Evolutionary conservation across 2,329 filamentous ascomycete species (phyloP).

Genomic region (Alternaria sp.): DNA sequence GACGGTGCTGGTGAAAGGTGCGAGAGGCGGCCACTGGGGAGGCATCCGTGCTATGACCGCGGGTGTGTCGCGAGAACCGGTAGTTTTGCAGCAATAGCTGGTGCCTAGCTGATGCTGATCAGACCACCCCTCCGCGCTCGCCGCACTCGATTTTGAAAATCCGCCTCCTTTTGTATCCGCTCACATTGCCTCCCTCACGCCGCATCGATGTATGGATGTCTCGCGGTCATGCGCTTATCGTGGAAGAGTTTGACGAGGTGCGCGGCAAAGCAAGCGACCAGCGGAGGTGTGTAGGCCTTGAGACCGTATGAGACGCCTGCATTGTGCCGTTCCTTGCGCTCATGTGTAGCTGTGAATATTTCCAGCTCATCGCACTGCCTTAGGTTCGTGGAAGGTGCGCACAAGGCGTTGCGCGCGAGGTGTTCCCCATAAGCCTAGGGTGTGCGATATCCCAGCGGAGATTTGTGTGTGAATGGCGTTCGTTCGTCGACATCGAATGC

Average conservation of each 20-base stretch:
- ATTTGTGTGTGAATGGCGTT: neutral
- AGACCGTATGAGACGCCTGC: neutral
- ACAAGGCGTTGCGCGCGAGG: too few relatives aligned
- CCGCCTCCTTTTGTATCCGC: neutral
- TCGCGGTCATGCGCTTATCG: neutral
- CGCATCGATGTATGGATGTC: neutral
- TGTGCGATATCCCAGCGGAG: too few relatives aligned
- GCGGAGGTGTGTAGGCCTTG: too few relatives aligned
- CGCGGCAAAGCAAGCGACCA: neutral
- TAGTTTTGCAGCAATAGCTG: neutral
- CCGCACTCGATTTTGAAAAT: accelerated
- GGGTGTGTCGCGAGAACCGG: neutral
- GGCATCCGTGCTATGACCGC: too few relatives aligned
- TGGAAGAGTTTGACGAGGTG: neutral
- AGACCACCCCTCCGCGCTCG: neutral
- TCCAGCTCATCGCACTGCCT: too few relatives aligned
- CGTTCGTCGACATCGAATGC: neutral
- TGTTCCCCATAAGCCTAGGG: too few relatives aligned
- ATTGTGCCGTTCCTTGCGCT: too few relatives aligned
- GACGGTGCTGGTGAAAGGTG: neutral
- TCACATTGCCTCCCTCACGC: neutral
- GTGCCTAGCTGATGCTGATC: neutral
- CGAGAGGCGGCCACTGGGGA: neutral
- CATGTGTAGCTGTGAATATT: too few relatives aligned
- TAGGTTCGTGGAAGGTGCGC: too few relatives aligned